Evolutionary conservation across 1,139 yeast species (phyloP), one percentile per base, ranked within the genome.

Genomic region (Hyphopichia wangnamkhiaoensis): DNA sequence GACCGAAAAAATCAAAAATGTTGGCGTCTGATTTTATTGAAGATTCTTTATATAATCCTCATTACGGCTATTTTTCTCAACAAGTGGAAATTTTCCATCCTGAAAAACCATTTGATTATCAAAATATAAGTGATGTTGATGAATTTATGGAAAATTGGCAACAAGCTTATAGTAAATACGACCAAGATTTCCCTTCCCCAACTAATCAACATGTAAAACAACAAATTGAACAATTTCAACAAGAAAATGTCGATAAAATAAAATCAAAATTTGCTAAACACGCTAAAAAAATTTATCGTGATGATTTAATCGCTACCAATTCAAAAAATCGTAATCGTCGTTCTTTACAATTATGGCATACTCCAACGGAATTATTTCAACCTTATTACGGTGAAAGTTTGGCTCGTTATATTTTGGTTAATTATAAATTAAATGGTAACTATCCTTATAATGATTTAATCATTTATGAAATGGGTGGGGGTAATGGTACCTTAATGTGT

Each of bases 381-480:
- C 96, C 96, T 0, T 81, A 71, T 52, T 88, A 88, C 53, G 96
- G 96, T 6, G 88, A 87, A 55, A 90, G 95, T 0, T 63, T 88
- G 43, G 96, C 95, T 0, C 64, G 90, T 37, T 83, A 86, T 53
- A 61, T 89, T 12, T 57, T 88, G 34, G 79, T 79, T n/a, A 82
- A 83, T 54, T 84, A 83, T 58, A 82, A 82, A 54, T 58, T 80
- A 40, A 80, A 82, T 41, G 71, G 80, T n/a, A 45, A 50, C 27
- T 82, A 77, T 46, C 87, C 88, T 0, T 78, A 79, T 48, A 65
- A 76, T 27, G 89, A 83, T 49, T 66, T 88, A 36, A 70, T 81
- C 6, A 84, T 88, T 12, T 89, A 87, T 60, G 96, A 89, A 62
- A 80, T 87, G 75, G 96, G 96, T 42, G 95, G 93, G 27, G 96